Conservation (phyloP, 371 early-diverging fungal genomes). For the Mortierella sp. region DNA sequence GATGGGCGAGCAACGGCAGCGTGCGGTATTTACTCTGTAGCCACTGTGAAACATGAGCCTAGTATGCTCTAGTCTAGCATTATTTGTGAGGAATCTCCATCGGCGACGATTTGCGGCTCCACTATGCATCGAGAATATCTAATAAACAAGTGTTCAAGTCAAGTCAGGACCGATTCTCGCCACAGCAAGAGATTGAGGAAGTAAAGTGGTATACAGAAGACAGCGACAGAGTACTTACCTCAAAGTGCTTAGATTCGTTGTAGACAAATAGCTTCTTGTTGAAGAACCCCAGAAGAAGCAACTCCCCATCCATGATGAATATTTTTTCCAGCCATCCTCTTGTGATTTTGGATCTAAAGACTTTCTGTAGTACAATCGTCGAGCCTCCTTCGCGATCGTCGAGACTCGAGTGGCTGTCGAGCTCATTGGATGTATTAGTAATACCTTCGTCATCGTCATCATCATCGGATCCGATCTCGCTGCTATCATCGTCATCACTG, state of each 20-base stretch:
- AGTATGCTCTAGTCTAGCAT: conserved; percentile 62
- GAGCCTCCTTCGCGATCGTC: conserved; percentile 18
- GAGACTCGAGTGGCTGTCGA: not conserved
- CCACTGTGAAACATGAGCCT: conserved; percentile 69
- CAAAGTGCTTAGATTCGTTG: conserved; percentile 77
- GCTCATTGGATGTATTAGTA: not conserved
- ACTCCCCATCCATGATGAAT: conserved; percentile 66
- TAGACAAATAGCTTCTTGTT: conserved; percentile 79
- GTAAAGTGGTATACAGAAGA: not conserved
- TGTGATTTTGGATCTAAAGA: conserved; percentile 76
- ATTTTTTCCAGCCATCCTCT: conserved; percentile 79
- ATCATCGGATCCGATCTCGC: conserved; percentile 42
- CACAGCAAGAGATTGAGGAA: not conserved
- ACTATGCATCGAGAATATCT: conserved; percentile 69
- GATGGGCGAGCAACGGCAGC: not conserved
- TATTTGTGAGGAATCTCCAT: conserved; percentile 66
- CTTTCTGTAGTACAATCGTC: conserved; percentile 59
- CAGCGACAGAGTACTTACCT: conserved; percentile 44
- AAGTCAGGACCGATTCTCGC: not conserved
- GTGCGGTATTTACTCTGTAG: conserved; percentile 54
- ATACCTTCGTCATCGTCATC: conserved; percentile 38
- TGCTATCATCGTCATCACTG: conserved; percentile 28
- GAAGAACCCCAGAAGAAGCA: conserved; percentile 78
- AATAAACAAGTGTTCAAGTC: not conserved
- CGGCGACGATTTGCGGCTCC: conserved; percentile 71